Percentiles rank a stretch among this genome's conserved stretches.
Conservation (phyloP, 345 rosid genomes). For the Reutealis trisperma region DNA sequence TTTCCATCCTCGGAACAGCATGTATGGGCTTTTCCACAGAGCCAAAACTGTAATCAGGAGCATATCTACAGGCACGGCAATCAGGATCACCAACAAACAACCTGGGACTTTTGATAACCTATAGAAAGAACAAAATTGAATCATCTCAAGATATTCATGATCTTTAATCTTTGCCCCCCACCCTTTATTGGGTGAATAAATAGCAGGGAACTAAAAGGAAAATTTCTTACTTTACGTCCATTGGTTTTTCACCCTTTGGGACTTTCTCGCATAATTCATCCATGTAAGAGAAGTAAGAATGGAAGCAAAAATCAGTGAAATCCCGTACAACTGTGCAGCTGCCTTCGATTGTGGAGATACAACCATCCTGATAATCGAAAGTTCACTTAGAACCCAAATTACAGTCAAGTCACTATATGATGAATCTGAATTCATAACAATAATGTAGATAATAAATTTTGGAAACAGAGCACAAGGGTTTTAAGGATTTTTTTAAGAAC, state of each 20-base stretch:
- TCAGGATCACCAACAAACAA: slow-evolving; percentile 57
- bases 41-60: slow-evolving; percentile 60
- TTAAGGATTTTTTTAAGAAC: not conserved
- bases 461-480: not conserved
- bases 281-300: slow-evolving; percentile 85
- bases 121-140: not conserved
- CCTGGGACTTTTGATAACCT: slow-evolving; percentile 72
- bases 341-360: slow-evolving; percentile 55
- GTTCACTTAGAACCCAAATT: not conserved
- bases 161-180: no score
- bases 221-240: slow-evolving; percentile 54
- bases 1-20: slow-evolving; percentile 86
- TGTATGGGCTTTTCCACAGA: slow-evolving; percentile 79
- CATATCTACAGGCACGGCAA: slow-evolving; percentile 65
- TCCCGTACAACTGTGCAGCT: slow-evolving; percentile 73
- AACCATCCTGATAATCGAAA: slow-evolving; percentile 60
- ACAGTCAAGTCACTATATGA: not conserved
- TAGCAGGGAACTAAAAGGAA: not conserved
- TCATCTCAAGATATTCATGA: not conserved
- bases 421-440: not conserved
- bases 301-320: slow-evolving; percentile 86
- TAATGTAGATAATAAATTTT: no score
- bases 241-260: slow-evolving; percentile 50
- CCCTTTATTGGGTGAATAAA: not conserved
- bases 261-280: slow-evolving; percentile 70